Evolutionary conservation across 495 filamentous ascomycete genomes (phyloP).

Genomic region (Parachaetomium inaequale): DNA sequence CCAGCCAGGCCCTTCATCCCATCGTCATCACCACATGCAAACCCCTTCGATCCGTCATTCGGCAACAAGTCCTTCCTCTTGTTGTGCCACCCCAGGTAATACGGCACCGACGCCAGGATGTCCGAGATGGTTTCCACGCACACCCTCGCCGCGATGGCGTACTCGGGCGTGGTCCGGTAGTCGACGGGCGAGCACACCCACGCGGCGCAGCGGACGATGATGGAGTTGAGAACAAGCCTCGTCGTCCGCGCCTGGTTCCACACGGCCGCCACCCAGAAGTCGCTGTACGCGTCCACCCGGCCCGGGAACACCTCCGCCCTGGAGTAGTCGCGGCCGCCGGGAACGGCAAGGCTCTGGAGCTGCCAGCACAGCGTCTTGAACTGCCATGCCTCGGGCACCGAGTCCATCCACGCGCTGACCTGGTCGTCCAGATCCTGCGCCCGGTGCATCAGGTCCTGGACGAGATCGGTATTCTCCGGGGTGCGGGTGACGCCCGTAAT

Average conservation of each 20-base stretch:
- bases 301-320: slow-evolving; percentile 49
- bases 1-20: slow-evolving; percentile 44
- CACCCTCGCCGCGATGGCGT: slow-evolving; percentile 40
- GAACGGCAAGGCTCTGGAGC: slow-evolving; percentile 29
- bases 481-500: slow-evolving; percentile 36
- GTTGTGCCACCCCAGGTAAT: slow-evolving; percentile 48
- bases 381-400: slow-evolving; percentile 39
- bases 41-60: slow-evolving; percentile 22
- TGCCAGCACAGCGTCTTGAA: slow-evolving; percentile 47
- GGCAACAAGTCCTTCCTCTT: slow-evolving; percentile 25
- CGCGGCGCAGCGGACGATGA: slow-evolving; percentile 49
- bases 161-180: slow-evolving; percentile 52
- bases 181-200: slow-evolving; percentile 51
- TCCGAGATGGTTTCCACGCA: slow-evolving; percentile 46
- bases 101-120: slow-evolving; percentile 51
- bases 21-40: slow-evolving; percentile 38
- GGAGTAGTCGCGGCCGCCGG: slow-evolving; percentile 33
- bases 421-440: slow-evolving; percentile 44
- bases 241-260: slow-evolving; percentile 47
- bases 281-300: slow-evolving; percentile 48
- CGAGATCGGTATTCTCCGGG: slow-evolving; percentile 37
- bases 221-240: slow-evolving; percentile 43
- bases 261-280: slow-evolving; percentile 48
- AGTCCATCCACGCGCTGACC: slow-evolving; percentile 41
- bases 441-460: slow-evolving; percentile 41